A percentile compares a stretch with the other conserved stretches of the same genome.
Evolutionary conservation across 441 rosid genomes (phyloP).

Genomic region (Dalechampia spathulata): DNA sequence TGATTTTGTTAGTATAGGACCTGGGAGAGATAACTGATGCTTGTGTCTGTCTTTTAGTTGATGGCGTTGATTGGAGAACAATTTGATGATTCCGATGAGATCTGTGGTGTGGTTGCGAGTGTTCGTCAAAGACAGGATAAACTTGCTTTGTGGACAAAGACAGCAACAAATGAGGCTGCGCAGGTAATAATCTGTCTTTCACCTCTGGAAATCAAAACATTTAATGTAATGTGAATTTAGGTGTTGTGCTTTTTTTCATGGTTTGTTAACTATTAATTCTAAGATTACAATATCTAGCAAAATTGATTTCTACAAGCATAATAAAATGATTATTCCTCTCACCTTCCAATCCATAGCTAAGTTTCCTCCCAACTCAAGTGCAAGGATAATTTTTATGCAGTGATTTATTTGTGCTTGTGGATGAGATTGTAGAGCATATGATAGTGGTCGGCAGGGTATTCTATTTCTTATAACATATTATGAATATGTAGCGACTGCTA

Average conservation of each 20-base stretch:
- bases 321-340: background rate
- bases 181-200: slow-evolving; percentile 39
- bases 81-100: slow-evolving; percentile 74
- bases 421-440: background rate
- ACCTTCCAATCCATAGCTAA: background rate
- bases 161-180: slow-evolving; percentile 72
- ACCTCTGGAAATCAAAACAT: background rate
- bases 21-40: background rate
- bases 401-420: background rate
- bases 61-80: slow-evolving; percentile 97
- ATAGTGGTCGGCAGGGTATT: background rate
- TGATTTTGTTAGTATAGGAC: too few species aligned
- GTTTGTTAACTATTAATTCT: slow-evolving; percentile 1
- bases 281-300: background rate
- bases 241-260: background rate
- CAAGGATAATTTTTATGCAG: too few species aligned
- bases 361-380: background rate
- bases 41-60: slow-evolving; percentile 30
- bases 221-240: background rate
- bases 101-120: slow-evolving; percentile 87
- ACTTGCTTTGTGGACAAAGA: slow-evolving; percentile 82
- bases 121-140: slow-evolving; percentile 69
- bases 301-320: background rate
- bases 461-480: too few species aligned
- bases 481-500: background rate